Evolutionary conservation across 129 eudicot species (phyloP).

Genomic region (Cynara cardunculus): DNA sequence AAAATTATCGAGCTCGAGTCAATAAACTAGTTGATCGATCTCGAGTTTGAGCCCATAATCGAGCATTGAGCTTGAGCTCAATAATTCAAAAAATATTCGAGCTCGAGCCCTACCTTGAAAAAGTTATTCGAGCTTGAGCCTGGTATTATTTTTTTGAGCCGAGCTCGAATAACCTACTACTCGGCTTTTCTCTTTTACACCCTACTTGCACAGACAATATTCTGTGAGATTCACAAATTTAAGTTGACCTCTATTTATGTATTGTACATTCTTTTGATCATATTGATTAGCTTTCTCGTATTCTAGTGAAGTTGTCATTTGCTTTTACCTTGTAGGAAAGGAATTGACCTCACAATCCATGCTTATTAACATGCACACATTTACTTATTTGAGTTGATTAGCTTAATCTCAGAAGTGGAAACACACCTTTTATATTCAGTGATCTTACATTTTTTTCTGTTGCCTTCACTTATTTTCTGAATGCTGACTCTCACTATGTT

Average conservation of each 20-base stretch:
- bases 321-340: constrained; percentile 6
- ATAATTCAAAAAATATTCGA: too few relatives aligned
- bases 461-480: not conserved
- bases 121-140: not conserved
- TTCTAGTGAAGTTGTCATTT: not conserved
- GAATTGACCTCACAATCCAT: not conserved
- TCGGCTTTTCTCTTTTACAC: not conserved
- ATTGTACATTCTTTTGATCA: not conserved
- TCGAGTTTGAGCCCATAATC: not conserved
- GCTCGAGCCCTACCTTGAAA: not conserved
- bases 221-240: not conserved
- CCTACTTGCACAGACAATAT: not conserved
- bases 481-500: not conserved
- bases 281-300: not conserved
- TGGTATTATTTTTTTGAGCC: not conserved
- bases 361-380: not conserved
- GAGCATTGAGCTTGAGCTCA: not conserved
- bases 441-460: not conserved
- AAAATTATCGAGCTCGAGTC: not conserved
- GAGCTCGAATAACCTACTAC: not conserved
- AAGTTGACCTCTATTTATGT: not conserved
- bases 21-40: not conserved
- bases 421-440: not conserved
- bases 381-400: not conserved
- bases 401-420: constrained; percentile 1